Evolutionary conservation across 2,329 filamentous ascomycete species (phyloP).

Genomic region (Davidsoniella virescens): DNA sequence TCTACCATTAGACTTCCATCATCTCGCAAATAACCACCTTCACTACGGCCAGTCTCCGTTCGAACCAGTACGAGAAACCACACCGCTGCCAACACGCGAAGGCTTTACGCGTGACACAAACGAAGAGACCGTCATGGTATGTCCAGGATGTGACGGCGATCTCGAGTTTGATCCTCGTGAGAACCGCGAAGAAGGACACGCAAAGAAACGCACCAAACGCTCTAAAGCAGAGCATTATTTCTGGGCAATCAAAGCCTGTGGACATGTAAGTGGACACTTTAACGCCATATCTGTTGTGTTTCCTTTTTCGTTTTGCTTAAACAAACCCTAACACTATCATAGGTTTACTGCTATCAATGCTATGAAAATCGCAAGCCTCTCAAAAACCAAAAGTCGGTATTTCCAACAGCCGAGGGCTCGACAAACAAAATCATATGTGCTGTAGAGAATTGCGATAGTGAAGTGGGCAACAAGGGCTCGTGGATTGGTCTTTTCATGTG

Average conservation of each 20-base stretch:
- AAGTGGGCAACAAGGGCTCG: slow-evolving; percentile 35
- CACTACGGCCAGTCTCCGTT: slow-evolving; percentile 18
- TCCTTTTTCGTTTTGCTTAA: too few species aligned
- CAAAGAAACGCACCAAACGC: slow-evolving; percentile 26
- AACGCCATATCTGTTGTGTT: too few species aligned
- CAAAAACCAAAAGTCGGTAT: slow-evolving; percentile 18
- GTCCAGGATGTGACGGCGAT: slow-evolving; percentile 75
- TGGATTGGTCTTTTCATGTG: slow-evolving; percentile 48
- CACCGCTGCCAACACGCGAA: slow-evolving; percentile 37
- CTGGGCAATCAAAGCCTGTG: slow-evolving; percentile 81
- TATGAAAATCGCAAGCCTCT: slow-evolving; percentile 37
- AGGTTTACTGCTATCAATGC: slow-evolving; percentile 49
- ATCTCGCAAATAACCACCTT: slow-evolving; percentile 13
- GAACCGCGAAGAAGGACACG: slow-evolving; percentile 11
- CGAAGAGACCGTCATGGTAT: slow-evolving; percentile 59
- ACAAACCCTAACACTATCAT: neutral
- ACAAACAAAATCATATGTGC: slow-evolving; percentile 31
- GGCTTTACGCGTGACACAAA: slow-evolving; percentile 68
- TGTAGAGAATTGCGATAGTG: slow-evolving; percentile 39
- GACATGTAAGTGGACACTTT: slow-evolving; percentile 53
- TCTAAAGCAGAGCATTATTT: slow-evolving; percentile 61
- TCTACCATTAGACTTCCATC: neutral
- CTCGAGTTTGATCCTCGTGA: slow-evolving; percentile 50
- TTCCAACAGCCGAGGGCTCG: slow-evolving; percentile 8
- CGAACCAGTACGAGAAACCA: slow-evolving; percentile 18